Evolutionary conservation across 768 basidiomycete genomes (phyloP).

Genomic region (Auricularia heimuer): DNA sequence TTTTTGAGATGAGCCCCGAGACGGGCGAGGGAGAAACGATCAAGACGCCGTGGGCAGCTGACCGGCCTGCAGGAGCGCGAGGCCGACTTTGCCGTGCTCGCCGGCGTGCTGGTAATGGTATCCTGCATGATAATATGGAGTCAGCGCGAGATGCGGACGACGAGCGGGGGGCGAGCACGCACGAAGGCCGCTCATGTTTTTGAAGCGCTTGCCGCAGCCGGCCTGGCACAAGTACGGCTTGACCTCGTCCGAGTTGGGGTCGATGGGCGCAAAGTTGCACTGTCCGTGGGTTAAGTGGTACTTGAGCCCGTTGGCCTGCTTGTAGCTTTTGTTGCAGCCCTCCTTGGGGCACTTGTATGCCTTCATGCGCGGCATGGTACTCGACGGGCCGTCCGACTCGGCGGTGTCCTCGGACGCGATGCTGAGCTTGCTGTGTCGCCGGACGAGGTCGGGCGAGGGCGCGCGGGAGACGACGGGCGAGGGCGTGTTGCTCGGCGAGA

Average conservation of each 20-base stretch:
- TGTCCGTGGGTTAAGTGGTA: conserved; percentile 90
- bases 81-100: conserved; percentile 85
- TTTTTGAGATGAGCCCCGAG: no score
- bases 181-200: conserved; percentile 96
- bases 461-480: conserved; percentile 4
- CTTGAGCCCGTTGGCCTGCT: conserved; percentile 91
- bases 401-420: conserved; percentile 32
- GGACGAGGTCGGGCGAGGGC: background rate
- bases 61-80: conserved; percentile 71
- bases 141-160: background rate
- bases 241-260: conserved; percentile 43
- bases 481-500: conserved; percentile 7
- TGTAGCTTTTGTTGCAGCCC: conserved; percentile 93
- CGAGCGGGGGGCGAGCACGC: conserved; percentile 6
- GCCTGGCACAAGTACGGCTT: conserved; percentile 86
- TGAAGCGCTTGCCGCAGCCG: conserved; percentile 80
- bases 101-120: conserved; percentile 98
- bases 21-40: background rate
- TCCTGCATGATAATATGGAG: conserved; percentile 11
- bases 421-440: conserved; percentile 2
- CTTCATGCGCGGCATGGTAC: conserved; percentile 46
- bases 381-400: conserved; percentile 39
- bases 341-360: conserved; percentile 91
- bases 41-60: conserved; percentile 24
- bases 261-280: conserved; percentile 88